Evolutionary conservation across 2,329 filamentous ascomycete species (phyloP), one percentile per base, ranked within the genome.

Genomic region (Pestalotiopsis sp.): DNA sequence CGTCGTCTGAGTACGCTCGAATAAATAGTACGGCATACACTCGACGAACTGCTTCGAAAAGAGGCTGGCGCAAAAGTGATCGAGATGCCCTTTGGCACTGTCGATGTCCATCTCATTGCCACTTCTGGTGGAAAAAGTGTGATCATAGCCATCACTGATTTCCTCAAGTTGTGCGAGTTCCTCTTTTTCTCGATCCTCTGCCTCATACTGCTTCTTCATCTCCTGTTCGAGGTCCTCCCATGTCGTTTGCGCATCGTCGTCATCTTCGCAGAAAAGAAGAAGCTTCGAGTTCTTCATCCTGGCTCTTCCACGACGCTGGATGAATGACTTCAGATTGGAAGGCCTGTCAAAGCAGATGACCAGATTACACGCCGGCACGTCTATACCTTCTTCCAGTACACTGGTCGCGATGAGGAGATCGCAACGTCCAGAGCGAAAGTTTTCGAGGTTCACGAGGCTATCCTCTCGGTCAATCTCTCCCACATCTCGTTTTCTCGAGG

Each of bases 1-100:
- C 73, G 6, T 77, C 70, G 20, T 80, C 73, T n/a, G 14, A 3
- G 45, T 68, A 31, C 83, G 76, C 3, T 83, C 77, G 41, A 89
- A 83, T 14, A 89, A 82, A 74, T 94, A 97, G 63, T 92, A 88
- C 0, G 95, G 94, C 1, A 86, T 83, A 20, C 82, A 81, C 72
- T 94, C 89, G 6, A 90, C 84, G 75, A 90, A 93, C 31, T 88
- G 86, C 0, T 82, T 83, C 0, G 81, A 81, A 0, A 87, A 85
- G 0, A 94, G 78, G 0, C 86, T 85, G 0, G 84, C 82, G 78
- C 95, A 98, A 73, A 98, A 97, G 78, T 97, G 93, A 61, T 92
- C 84, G 1, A 98, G 85, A 77, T 96, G 94, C n/a, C 85, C 80
- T 62, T 91, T 88, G 0, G 93, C 92, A 72, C 92, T 92, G 49